Conservation (phyloP, 176 grass and related monocot species). For the Cenchrus fungigraminus region DNA sequence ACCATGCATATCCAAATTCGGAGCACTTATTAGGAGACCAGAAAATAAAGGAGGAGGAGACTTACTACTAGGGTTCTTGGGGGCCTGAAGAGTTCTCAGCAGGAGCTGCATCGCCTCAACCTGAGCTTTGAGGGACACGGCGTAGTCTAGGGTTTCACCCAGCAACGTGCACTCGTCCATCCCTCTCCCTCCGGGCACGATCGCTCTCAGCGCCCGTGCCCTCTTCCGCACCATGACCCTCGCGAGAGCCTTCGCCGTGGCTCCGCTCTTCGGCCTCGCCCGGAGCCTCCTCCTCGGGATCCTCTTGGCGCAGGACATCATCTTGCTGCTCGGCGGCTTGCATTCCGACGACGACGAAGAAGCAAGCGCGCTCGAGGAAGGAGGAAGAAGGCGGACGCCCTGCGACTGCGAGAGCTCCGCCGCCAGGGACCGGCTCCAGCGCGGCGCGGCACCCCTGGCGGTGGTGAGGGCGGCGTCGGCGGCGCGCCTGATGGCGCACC, state of each 20-base stretch:
- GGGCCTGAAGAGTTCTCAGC: constrained; percentile 50
- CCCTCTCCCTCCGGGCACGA: constrained; percentile 67
- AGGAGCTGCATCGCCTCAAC: constrained; percentile 75
- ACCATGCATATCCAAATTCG: background rate
- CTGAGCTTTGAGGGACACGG: constrained; percentile 67
- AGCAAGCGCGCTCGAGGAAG: background rate
- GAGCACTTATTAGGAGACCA: background rate
- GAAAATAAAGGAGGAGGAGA: background rate
- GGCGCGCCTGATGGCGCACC: constrained; percentile 55
- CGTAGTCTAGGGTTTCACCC: constrained; percentile 78
- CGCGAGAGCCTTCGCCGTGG: constrained; percentile 30
- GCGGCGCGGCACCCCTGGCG: constrained; percentile 41
- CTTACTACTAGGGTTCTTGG: constrained; percentile 37
- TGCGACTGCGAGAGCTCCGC: constrained; percentile 36
- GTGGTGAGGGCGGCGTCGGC: constrained; percentile 60
- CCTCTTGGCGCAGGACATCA: constrained; percentile 19
- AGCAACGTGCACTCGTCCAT: constrained; percentile 68
- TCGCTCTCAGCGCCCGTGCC: constrained; percentile 44
- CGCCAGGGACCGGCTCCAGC: constrained; percentile 55
- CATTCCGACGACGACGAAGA: background rate
- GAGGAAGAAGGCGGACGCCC: background rate
- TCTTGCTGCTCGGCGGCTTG: background rate
- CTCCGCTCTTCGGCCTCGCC: constrained; percentile 22
- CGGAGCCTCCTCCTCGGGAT: constrained; percentile 37
- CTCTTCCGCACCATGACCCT: constrained; percentile 57